These are phyloP conservation scores for Fusarium sp. DNA, from an alignment of 2,329 filamentous ascomycete genomes.

Conservation along the genomic window DNA sequence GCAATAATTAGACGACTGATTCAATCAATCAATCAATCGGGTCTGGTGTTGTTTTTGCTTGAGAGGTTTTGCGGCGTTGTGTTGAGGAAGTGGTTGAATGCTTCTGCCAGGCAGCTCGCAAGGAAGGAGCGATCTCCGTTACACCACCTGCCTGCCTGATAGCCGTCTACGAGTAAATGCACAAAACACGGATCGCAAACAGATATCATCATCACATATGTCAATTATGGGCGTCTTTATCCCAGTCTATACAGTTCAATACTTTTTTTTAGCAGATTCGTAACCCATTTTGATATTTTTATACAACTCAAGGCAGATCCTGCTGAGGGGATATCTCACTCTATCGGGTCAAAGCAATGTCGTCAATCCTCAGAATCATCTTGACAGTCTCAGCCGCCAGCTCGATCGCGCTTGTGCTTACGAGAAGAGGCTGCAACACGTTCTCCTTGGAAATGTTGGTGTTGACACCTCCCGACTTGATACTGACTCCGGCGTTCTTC, in stretches of 20 bases:
- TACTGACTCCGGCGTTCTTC: conserved; percentile 96
- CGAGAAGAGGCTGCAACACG: conserved; percentile 92
- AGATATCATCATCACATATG: conserved; percentile 6
- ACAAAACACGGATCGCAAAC: not conserved
- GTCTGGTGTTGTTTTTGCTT: not conserved
- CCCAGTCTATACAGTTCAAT: conserved; percentile 31
- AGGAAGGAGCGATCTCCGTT: conserved; percentile 22
- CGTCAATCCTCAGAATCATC: conserved; percentile 81
- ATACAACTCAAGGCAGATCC: conserved; percentile 51
- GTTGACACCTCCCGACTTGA: conserved; percentile 97
- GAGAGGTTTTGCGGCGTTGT: not conserved
- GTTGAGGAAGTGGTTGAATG: not conserved
- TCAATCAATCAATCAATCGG: not conserved
- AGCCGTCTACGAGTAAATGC: not conserved
- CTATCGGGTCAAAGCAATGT: conserved; percentile 73
- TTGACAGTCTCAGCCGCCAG: conserved; percentile 98
- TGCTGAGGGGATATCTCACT: conserved; percentile 48
- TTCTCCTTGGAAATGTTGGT: conserved; percentile 97
- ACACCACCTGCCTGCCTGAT: not conserved
- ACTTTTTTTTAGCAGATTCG: conserved; percentile 44
- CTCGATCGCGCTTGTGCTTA: conserved; percentile 98
- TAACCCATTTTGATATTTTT: conserved; percentile 53
- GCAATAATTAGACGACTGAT: not conserved
- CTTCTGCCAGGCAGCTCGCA: not conserved
- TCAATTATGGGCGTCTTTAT: conserved; percentile 15